Percentiles rank a stretch among this genome's conserved stretches.
Evolutionary conservation across 495 filamentous ascomycete species (phyloP).

Genomic region (Penicillium pulvis): DNA sequence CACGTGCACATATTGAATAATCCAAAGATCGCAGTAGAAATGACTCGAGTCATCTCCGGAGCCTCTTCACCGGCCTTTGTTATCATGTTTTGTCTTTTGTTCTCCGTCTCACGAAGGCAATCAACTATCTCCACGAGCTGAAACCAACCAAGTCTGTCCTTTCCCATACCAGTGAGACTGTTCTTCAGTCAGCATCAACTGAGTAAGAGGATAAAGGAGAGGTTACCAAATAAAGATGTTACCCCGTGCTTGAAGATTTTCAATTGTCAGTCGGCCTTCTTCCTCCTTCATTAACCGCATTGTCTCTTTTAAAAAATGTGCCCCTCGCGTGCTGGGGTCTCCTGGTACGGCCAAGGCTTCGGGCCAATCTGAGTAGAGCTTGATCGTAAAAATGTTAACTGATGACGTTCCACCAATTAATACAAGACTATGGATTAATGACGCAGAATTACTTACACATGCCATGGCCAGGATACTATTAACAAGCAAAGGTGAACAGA

Average conservation of each 20-base stretch:
- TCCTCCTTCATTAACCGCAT: constrained; percentile 17
- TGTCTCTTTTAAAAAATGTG: constrained; percentile 31
- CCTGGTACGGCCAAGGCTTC: constrained; percentile 18
- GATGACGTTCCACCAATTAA: no score
- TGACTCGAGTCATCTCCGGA: constrained; percentile 11
- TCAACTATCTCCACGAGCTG: constrained; percentile 31
- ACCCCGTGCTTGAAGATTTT: constrained; percentile 20
- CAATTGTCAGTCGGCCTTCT: constrained; percentile 12
- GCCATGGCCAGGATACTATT: constrained; percentile 41
- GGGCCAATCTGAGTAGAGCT: constrained; percentile 28
- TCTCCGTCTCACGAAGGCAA: constrained; percentile 22
- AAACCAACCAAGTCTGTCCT: constrained; percentile 36
- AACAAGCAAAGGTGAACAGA: constrained; percentile 51
- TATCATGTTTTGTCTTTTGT: constrained; percentile 10
- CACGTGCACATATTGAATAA: constrained; percentile 35
- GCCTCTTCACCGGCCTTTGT: constrained; percentile 22
- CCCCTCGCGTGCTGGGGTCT: constrained; percentile 18
- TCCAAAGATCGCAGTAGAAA: constrained; percentile 35
- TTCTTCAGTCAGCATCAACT: not conserved
- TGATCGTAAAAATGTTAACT: no score
- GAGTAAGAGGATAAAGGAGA: not conserved
- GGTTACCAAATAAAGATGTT: constrained; percentile 15
- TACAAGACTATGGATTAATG: no score
- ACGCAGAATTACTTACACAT: not conserved
- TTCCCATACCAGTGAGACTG: constrained; percentile 26